phyloP scores from a whole-genome alignment of 371 early-diverging fungal species.

The Mucor piriformis region DNA sequence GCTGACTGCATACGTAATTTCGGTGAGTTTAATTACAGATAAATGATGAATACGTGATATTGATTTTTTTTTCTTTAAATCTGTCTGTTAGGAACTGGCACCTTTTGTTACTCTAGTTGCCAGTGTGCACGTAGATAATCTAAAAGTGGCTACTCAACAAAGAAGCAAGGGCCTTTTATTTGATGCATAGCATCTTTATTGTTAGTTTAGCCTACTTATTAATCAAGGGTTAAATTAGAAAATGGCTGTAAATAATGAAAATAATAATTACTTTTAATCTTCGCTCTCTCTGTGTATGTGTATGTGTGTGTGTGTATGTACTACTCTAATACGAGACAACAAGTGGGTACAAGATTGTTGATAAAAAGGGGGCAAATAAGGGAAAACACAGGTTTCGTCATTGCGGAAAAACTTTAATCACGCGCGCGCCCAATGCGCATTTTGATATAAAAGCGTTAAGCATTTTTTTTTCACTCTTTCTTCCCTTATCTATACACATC shows the following conservation, averaged over 20 bases:
- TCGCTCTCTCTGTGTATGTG: too few species aligned
- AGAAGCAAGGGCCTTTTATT: not conserved
- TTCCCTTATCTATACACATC: not conserved
- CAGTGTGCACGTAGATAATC: slow-evolving; percentile 23
- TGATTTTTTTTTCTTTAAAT: not conserved
- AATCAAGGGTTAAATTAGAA: slow-evolving; percentile 4
- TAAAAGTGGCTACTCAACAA: not conserved
- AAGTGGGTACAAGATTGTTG: not conserved
- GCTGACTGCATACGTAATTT: slow-evolving; percentile 17
- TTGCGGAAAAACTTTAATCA: slow-evolving; percentile 4
- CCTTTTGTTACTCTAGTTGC: slow-evolving; percentile 18
- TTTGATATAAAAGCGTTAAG: not conserved
- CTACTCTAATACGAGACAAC: too few species aligned
- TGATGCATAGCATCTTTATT: slow-evolving; percentile 1
- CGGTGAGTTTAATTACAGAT: slow-evolving; percentile 11
- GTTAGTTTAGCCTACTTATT: not conserved
- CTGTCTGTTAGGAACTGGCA: slow-evolving; percentile 14
- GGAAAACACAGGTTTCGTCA: slow-evolving; percentile 10
- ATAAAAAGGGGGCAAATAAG: slow-evolving; percentile 3
- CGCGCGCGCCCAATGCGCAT: slow-evolving; percentile 3
- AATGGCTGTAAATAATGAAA: too few species aligned
- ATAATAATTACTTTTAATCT: too few species aligned
- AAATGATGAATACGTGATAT: not conserved
- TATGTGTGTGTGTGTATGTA: too few species aligned
- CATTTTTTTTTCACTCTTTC: not conserved